These are phyloP conservation scores for Fusarium concolor DNA, from an alignment of 2,329 filamentous ascomycete species.

Conservation along the genomic window DNA sequence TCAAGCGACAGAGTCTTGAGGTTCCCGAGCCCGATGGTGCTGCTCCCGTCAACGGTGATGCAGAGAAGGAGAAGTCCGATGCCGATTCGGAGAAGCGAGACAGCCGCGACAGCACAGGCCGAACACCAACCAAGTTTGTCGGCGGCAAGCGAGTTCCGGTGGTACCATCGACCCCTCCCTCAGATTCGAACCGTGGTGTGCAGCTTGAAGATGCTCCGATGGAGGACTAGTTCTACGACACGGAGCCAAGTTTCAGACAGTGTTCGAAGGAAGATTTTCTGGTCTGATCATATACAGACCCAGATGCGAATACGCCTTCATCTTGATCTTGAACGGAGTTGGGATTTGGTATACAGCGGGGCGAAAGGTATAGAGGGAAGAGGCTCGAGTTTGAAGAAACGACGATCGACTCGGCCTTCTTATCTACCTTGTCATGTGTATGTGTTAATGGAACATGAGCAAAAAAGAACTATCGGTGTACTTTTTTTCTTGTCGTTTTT, in stretches of 20 bases:
- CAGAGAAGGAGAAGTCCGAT: constrained; percentile 44
- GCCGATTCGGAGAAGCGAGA: constrained; percentile 68
- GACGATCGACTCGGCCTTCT: constrained; percentile 21
- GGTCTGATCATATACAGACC: constrained; percentile 5
- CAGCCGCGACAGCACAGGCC: constrained; percentile 73
- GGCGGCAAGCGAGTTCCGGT: constrained; percentile 59
- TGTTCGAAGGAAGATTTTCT: constrained; percentile 22
- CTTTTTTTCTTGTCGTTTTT: constrained; percentile 35
- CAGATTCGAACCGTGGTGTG: constrained; percentile 56
- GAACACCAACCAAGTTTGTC: constrained; percentile 59
- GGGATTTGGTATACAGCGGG: constrained; percentile 26
- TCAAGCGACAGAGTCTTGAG: constrained; percentile 79
- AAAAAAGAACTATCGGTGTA: constrained; percentile 44
- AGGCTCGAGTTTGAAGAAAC: constrained; percentile 13
- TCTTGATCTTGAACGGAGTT: constrained; percentile 34
- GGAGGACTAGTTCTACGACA: constrained; percentile 56
- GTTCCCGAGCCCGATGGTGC: constrained; percentile 73
- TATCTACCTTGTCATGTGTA: constrained; percentile 42
- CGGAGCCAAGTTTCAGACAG: constrained; percentile 20
- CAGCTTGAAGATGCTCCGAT: constrained; percentile 65
- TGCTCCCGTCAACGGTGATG: constrained; percentile 58
- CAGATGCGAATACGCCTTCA: constrained; percentile 11
- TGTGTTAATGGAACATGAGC: constrained; percentile 49
- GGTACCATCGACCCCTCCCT: constrained; percentile 46
- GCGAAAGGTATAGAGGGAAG: constrained; percentile 16